Base-by-base conservation (phyloP, 495 filamentous ascomycete species). In the Pyronema domesticum region DNA sequence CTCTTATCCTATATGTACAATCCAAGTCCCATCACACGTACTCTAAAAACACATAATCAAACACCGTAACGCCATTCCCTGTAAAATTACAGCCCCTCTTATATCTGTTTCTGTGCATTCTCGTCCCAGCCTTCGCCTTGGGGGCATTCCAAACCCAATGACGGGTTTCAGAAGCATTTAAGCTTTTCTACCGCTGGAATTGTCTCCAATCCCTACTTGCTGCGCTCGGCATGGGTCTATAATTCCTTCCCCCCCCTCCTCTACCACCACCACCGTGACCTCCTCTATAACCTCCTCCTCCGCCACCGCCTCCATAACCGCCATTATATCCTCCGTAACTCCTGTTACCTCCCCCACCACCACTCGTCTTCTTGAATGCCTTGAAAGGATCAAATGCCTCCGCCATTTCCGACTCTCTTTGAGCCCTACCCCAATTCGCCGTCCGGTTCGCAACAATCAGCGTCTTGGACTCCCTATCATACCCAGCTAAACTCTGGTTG, bases 191-290 rank as follows among this genome's bases (percentile, higher is more conserved):
- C 17, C 39, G 39, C 13, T 43, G 13, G 39, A 43, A 43, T 17
- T 43, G 39, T 13, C 17, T 43, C 39, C 39, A 43, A 13, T 13
- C 39, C 13, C 39, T 1, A 17, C 39, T 13, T 17, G 13, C 39
- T 6, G 39, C 39, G 39, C 17, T n/a, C 6, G 13, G 8, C 15
- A 52, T 23, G 30, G 57, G 52, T 7, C 57, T 51, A 19, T 46
- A 55, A 36, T 34, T 34, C 34, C 45, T 39, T 11, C 58, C 58
- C 10, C 51, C 51, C 35, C 52, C 17, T 17, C 11, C 45, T 19
- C 19, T 30, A 30, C 33, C 57, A 10, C 56, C 56, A 40, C 46
- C 55, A 17, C 50, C 56, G 17, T 55, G 30, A 11, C 55, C 50
- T 35, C 51, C 34, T 13, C 40, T 33, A 17, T 23, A 34, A 46